Evolutionary conservation across 148 eudicot species (phyloP).

Genomic region (Chenopodium album): DNA sequence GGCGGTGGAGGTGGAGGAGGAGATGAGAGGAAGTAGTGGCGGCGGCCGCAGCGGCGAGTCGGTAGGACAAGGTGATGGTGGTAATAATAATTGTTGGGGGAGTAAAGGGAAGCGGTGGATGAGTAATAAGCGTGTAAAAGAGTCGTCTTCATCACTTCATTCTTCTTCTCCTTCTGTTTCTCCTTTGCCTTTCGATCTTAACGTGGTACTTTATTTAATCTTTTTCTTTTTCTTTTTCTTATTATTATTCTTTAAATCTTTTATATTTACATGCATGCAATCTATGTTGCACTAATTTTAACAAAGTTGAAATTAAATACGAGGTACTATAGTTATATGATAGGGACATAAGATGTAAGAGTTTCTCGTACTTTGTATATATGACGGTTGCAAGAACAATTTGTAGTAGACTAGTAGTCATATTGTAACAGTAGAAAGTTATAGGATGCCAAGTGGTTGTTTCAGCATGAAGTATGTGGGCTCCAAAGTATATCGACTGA

Average conservation of each 20-base stretch:
- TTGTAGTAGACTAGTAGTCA: no score
- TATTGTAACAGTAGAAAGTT: background rate
- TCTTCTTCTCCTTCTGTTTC: conserved; percentile 19
- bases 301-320: no score
- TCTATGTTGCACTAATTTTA: background rate
- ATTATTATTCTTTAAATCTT: background rate
- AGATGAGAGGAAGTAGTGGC: background rate
- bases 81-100: conserved; percentile 23
- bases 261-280: background rate
- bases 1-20: conserved; percentile 4
- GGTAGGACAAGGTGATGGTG: background rate
- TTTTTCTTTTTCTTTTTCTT: background rate
- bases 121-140: conserved; percentile 22
- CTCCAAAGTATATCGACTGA: no score
- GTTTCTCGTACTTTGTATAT: no score
- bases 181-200: conserved; percentile 42
- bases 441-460: background rate
- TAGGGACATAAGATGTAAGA: no score
- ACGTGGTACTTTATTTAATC: conserved; percentile 24
- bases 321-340: no score
- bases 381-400: no score
- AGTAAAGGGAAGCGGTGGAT: conserved; percentile 25
- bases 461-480: background rate
- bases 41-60: conserved; percentile 9
- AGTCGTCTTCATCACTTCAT: conserved; percentile 12